Base-by-base conservation (phyloP, 1,139 yeast genomes). In the Debaryomyces sp. region DNA sequence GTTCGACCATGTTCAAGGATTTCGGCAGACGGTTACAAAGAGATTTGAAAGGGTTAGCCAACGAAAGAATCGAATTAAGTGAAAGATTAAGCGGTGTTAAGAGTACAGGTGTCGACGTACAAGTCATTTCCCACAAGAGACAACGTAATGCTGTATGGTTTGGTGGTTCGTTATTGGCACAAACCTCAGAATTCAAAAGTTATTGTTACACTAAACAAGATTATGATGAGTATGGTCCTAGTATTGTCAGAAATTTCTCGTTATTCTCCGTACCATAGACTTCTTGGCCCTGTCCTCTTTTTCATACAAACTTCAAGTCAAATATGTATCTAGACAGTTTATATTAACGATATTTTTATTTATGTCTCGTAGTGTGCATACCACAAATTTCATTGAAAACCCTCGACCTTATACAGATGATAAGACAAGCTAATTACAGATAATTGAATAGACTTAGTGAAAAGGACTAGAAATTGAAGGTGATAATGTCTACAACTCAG, bases 81-180 rank as follows among this genome's bases (percentile, higher is more conserved):
- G 99, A 94, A 70, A 75, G 77, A 59, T 73, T 85, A 53, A 85
- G 94, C 60, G 90, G 90, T 27, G 88, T 92, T 30, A 89, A 87
- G 70, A 86, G 96, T 45, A 89, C 96, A 30, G 99, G 99, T 64
- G 94, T 95, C 44, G 96, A 92, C 50, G 99, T 95, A 49, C 96
- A 89, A 73, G 99, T 95, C 54, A 92, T 95, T 58, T 85, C 96
- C 23, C 99, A 95, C 74, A 91, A 94, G 77, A 89, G 95, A 72
- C 99, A 95, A 75, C 82, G 97, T 66, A 90, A 94, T 63, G 99
- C 99, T 7, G 99, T 95, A 50, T 95, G 99, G 99, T 95, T 92
- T 67, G 99, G 99, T 59, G 99, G 99, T 55, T 89, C 97, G 18
- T 77, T 95, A 59, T 80, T 95, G 65, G 98, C 99, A 1, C 98